These are phyloP conservation scores for Fusarium buharicum DNA, from an alignment of 2,329 filamentous ascomycete species.

Conservation along the genomic window DNA sequence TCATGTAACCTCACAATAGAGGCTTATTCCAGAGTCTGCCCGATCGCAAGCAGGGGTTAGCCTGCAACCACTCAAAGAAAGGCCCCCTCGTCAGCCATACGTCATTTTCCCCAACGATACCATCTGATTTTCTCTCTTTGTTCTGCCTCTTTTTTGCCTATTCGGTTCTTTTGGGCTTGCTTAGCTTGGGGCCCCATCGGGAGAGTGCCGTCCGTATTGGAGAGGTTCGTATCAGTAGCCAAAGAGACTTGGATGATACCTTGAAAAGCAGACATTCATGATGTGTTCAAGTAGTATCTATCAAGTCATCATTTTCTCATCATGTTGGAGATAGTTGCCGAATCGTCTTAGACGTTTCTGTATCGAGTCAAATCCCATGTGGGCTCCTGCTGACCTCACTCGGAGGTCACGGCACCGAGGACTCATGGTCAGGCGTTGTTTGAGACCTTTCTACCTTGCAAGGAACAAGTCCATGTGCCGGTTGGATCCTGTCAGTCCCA, in stretches of 20 bases:
- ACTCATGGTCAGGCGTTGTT: constrained; percentile 30
- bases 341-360: constrained; percentile 8
- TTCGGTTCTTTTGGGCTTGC: neutral
- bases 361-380: constrained; percentile 25
- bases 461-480: constrained; percentile 17
- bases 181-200: constrained; percentile 18
- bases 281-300: constrained; percentile 4
- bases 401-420: constrained; percentile 39
- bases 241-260: constrained; percentile 24
- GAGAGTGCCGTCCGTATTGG: constrained; percentile 15
- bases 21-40: constrained; percentile 22
- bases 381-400: constrained; percentile 41
- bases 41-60: constrained; percentile 19
- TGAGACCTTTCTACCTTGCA: neutral
- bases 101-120: constrained; percentile 28
- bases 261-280: neutral
- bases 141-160: constrained; percentile 7
- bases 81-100: constrained; percentile 27
- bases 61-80: constrained; percentile 29
- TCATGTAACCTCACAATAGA: constrained; percentile 19
- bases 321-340: constrained; percentile 23
- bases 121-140: neutral
- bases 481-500: constrained; percentile 16
- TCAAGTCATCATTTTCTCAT: constrained; percentile 10
- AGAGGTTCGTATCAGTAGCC: constrained; percentile 26